Base-by-base conservation (phyloP, 345 rosid genomes). In the Corymbia maculata region DNA sequence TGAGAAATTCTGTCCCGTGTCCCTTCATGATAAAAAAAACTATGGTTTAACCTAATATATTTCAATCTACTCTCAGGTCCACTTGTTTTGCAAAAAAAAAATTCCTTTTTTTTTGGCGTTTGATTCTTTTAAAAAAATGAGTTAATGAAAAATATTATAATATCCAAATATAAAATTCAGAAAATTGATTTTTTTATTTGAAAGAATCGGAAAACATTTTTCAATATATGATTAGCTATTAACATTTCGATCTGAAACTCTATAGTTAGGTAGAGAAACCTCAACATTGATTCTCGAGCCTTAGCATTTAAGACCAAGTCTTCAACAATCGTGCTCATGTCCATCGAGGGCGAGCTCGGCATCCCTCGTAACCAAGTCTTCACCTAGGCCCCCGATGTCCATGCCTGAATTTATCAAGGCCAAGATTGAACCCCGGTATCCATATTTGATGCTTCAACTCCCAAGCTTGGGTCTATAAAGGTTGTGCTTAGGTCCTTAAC, bases 261-360 rank as follows among this genome's bases (percentile, higher is more conserved):
- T 55, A 2, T 28, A 0, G 10, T 26, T 55, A 0, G 28, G 61
- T 17, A 55, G 0, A 2, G 12, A 55, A 21, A 55, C 61, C 61
- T 55, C 0, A 21, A 0, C 12, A n/a, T 36, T 36, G 42, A 4
- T 36, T 36, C 42, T 36, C 42, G 42, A 36, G 42, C 4, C 42
- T 36, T 36, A 36, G 42, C 42, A 36, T 36, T 36, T 4, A 36
- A 36, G 42, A 36, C 42, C 42, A 0, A 5, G 61, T 55, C 61
- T 55, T 28, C 2, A 55, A 4, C 22, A 22, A 28, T 0, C 0
- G 2, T 0, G 61, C 5, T 0, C 22, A 2, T 12, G 61, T 55
- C 59, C 28, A 55, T 55, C 13, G 1, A 55, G 61, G 13, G 0
- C 4, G 0, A 28, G 2, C 1, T 22, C 1, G 22, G 0, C 42